Percentiles rank a stretch among this genome's conserved stretches.
These are phyloP conservation scores for Sanchytrium tribonematis DNA, from an alignment of 371 early-diverging fungal species.

Conservation along the genomic window DNA sequence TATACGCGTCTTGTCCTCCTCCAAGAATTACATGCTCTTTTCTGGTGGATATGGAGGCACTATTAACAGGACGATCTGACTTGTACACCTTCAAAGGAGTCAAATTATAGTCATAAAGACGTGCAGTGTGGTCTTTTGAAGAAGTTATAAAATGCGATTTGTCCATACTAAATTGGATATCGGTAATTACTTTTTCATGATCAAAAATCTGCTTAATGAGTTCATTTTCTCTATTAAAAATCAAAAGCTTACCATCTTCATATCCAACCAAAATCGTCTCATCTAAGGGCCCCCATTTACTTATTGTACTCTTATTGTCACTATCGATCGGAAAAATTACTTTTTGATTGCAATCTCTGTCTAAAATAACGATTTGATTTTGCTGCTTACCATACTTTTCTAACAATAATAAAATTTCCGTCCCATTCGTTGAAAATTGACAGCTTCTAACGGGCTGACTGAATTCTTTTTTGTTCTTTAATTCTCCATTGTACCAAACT, in stretches of 20 bases:
- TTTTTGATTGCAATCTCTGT: slow-evolving; percentile 22
- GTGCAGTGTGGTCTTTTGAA: slow-evolving; percentile 80
- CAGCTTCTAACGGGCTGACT: slow-evolving; percentile 2
- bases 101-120: slow-evolving; percentile 65
- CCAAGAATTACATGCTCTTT: slow-evolving; percentile 22
- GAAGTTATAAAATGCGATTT: slow-evolving; percentile 83
- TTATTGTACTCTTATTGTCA: slow-evolving; percentile 58
- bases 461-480: not conserved
- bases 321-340: slow-evolving; percentile 5
- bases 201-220: slow-evolving; percentile 26
- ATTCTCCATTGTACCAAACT: slow-evolving; percentile 6
- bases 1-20: slow-evolving; percentile 42
- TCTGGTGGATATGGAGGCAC: slow-evolving; percentile 68
- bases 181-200: slow-evolving; percentile 52
- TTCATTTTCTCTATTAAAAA: slow-evolving; percentile 38
- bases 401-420: slow-evolving; percentile 1
- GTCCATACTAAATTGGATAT: slow-evolving; percentile 75
- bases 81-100: slow-evolving; percentile 50
- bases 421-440: slow-evolving; percentile 6
- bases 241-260: slow-evolving; percentile 60
- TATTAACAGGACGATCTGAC: slow-evolving; percentile 85
- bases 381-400: slow-evolving; percentile 38
- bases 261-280: slow-evolving; percentile 70
- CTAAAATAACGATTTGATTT: slow-evolving; percentile 46
- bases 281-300: slow-evolving; percentile 67